Percentiles rank a stretch among this genome's conserved stretches.
These are phyloP conservation scores for Globisporangium nunn DNA, from an alignment of 352 stramenopile species.

Conservation along the genomic window DNA sequence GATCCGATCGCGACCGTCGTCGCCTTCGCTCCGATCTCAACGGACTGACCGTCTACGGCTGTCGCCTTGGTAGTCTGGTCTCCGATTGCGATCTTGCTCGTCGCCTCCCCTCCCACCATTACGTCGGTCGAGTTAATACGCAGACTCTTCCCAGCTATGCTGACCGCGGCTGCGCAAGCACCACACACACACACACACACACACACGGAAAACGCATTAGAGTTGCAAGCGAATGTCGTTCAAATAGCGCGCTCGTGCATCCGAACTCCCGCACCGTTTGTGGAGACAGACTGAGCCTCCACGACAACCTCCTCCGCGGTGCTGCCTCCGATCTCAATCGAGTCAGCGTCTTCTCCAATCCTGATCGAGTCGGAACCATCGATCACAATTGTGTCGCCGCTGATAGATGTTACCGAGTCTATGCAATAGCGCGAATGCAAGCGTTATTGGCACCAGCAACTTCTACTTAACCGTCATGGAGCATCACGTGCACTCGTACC, in stretches of 20 bases:
- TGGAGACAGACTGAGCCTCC: constrained; percentile 10
- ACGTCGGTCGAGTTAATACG: constrained; percentile 21
- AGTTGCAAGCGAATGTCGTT: not conserved
- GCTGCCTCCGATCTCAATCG: constrained; percentile 11
- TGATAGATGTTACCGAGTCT: constrained; percentile 7
- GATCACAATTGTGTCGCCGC: constrained; percentile 2
- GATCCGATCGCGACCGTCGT: constrained; percentile 25
- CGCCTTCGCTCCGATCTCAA: constrained; percentile 20
- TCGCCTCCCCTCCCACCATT: constrained; percentile 25
- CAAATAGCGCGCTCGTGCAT: not conserved
- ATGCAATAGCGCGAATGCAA: not conserved
- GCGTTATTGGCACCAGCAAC: not conserved
- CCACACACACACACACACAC: not conserved
- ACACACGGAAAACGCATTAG: not conserved
- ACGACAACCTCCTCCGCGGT: constrained; percentile 16
- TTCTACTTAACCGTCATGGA: not conserved
- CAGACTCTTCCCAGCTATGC: constrained; percentile 18
- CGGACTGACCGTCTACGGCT: constrained; percentile 7
- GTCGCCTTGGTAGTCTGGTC: constrained; percentile 15
- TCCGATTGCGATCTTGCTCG: constrained; percentile 27
- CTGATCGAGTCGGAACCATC: constrained; percentile 2
- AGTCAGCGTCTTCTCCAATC: constrained; percentile 5
- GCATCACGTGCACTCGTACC: not conserved
- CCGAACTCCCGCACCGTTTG: constrained; percentile 14
- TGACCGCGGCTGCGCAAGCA: constrained; percentile 15